phyloP scores from a whole-genome alignment of 768 basidiomycete species.

The Paxillus ammoniavirescens region DNA sequence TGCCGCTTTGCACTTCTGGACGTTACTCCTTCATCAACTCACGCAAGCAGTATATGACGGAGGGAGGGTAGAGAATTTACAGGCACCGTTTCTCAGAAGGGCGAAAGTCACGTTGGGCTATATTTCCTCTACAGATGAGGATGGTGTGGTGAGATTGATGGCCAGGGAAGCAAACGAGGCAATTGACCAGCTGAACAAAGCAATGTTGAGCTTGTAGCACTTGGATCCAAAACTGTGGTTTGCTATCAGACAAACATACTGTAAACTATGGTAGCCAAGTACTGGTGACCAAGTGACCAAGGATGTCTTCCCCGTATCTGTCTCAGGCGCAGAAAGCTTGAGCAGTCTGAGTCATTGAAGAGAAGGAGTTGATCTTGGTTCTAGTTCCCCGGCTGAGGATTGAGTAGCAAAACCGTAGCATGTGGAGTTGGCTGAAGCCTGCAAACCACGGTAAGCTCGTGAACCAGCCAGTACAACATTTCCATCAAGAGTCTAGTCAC shows the following conservation, averaged over 20 bases:
- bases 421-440: slow-evolving; percentile 22
- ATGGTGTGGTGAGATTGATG: slow-evolving; percentile 70
- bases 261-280: neutral
- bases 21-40: slow-evolving; percentile 61
- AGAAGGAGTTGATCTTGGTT: slow-evolving; percentile 63
- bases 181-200: slow-evolving; percentile 49
- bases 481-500: slow-evolving; percentile 8
- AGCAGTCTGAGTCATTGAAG: slow-evolving; percentile 81
- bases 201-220: slow-evolving; percentile 34
- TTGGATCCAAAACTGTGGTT: neutral
- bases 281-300: neutral
- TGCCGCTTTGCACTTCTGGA: slow-evolving; percentile 81
- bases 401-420: slow-evolving; percentile 17
- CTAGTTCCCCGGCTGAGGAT: slow-evolving; percentile 10
- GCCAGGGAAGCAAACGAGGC: slow-evolving; percentile 66
- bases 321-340: slow-evolving; percentile 69
- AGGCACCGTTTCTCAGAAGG: slow-evolving; percentile 42
- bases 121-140: slow-evolving; percentile 68
- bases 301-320: slow-evolving; percentile 82
- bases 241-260: neutral
- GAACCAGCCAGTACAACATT: slow-evolving; percentile 20
- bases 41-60: slow-evolving; percentile 51
- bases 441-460: slow-evolving; percentile 24
- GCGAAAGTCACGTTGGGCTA: slow-evolving; percentile 66
- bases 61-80: slow-evolving; percentile 4